Conservation (phyloP, 345 rosid genomes). For the Eucalyptus erythrocorys region DNA sequence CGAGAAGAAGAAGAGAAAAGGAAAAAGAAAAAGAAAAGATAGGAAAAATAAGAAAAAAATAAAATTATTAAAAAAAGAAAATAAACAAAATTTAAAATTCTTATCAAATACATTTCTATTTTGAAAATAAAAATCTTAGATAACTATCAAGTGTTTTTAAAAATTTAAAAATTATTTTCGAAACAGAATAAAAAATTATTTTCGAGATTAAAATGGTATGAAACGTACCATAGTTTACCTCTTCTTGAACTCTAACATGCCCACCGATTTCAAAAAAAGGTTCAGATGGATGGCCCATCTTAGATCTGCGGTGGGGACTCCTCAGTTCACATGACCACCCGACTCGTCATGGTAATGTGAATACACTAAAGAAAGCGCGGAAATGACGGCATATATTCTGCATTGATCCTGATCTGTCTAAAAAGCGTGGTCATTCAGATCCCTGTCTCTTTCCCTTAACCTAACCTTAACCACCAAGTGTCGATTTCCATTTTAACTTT, state of each 20-base stretch:
- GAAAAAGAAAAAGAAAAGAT: too few species aligned
- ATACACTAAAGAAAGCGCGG: background rate
- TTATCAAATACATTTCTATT: too few species aligned
- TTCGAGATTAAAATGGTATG: accelerated
- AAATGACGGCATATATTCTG: background rate
- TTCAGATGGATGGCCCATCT: background rate
- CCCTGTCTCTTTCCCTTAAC: background rate
- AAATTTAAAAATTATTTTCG: too few species aligned
- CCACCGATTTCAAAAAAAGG: background rate
- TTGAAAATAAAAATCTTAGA: too few species aligned
- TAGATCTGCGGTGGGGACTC: background rate
- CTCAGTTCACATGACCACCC: background rate
- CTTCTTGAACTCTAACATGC: background rate
- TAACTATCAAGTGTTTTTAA: accelerated
- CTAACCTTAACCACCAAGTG: background rate
- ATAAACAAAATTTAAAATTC: too few species aligned
- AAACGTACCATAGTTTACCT: background rate
- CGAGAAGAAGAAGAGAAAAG: too few species aligned
- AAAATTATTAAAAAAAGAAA: too few species aligned
- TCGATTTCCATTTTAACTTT: background rate
- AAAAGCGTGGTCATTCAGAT: background rate
- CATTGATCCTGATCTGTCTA: background rate
- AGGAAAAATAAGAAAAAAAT: too few species aligned
- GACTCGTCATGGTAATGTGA: background rate
- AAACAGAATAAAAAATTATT: too few species aligned